These are phyloP conservation scores for Prosopis cineraria DNA, from an alignment of 306 rosid genomes.

Conservation along the genomic window DNA sequence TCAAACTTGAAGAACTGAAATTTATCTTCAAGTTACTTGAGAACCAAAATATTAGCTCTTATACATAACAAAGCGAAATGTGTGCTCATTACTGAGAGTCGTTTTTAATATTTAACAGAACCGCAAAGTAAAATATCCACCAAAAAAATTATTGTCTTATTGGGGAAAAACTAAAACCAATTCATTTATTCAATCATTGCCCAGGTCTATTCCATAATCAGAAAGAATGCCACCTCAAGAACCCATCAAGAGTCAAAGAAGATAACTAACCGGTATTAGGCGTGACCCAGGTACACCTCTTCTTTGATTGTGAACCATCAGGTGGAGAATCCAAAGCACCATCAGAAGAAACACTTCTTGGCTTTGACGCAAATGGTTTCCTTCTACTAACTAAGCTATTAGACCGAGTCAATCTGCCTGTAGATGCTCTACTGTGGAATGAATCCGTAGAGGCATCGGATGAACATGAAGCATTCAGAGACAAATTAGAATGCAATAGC, in stretches of 20 bases:
- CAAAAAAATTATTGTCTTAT: slow-evolving; percentile 22
- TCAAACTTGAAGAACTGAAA: slow-evolving; percentile 19
- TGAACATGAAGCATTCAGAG: slow-evolving; percentile 81
- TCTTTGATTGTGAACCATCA: slow-evolving; percentile 56
- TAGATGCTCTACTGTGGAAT: slow-evolving; percentile 78
- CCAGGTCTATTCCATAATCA: background rate
- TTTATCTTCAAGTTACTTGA: slow-evolving; percentile 19
- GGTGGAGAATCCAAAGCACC: slow-evolving; percentile 62
- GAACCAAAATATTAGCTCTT: slow-evolving; percentile 9
- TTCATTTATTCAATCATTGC: background rate
- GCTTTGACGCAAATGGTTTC: slow-evolving; percentile 61
- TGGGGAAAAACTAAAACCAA: background rate
- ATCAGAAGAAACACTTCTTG: slow-evolving; percentile 81
- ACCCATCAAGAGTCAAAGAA: background rate
- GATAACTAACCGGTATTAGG: slow-evolving; percentile 77
- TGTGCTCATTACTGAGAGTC: background rate
- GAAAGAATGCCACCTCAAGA: slow-evolving; percentile 9
- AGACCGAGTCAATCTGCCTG: slow-evolving; percentile 74
- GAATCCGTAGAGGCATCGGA: slow-evolving; percentile 91
- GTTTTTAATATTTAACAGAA: slow-evolving; percentile 23
- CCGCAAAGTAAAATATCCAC: background rate
- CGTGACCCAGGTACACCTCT: slow-evolving; percentile 88
- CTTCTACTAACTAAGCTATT: slow-evolving; percentile 61
- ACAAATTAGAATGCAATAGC: slow-evolving; percentile 67
- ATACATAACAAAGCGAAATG: slow-evolving; percentile 12